Percentiles rank a stretch among this genome's conserved stretches.
phyloP scores from a whole-genome alignment of 2,329 filamentous ascomycete species.

The Cercospora janseana region DNA sequence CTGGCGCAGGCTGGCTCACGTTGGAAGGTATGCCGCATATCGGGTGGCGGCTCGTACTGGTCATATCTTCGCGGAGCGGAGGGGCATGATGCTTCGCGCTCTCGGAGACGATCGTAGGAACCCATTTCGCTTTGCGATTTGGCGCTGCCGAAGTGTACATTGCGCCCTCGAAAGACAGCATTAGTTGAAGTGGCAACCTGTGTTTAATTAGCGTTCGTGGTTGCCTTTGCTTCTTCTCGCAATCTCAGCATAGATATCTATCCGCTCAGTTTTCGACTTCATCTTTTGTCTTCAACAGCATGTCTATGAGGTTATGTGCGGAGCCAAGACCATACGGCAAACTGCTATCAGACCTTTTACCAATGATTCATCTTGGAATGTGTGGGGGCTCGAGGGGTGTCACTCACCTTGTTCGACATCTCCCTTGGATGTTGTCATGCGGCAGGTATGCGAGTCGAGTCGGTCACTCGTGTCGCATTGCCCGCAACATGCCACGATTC shows the following conservation, averaged over 20 bases:
- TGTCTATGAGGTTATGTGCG: slow-evolving; percentile 29
- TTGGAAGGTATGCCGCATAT: slow-evolving; percentile 4
- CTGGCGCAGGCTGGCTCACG: background rate
- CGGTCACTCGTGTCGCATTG: background rate
- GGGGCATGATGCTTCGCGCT: background rate
- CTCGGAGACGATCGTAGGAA: background rate
- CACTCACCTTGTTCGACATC: background rate
- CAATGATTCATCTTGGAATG: slow-evolving; percentile 53
- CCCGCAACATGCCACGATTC: too few species aligned
- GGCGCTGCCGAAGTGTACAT: background rate
- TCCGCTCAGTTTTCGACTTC: slow-evolving; percentile 71
- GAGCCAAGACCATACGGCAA: slow-evolving; percentile 47
- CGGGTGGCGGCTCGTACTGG: background rate
- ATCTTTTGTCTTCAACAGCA: slow-evolving; percentile 25
- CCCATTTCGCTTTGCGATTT: background rate
- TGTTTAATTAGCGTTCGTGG: background rate
- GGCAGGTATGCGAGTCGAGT: background rate
- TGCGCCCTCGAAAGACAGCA: too few species aligned
- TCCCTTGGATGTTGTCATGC: background rate
- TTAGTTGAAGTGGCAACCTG: too few species aligned
- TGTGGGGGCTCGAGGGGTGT: background rate
- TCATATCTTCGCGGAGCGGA: background rate
- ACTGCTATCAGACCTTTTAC: slow-evolving; percentile 63
- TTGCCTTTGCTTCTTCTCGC: background rate
- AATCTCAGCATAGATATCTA: background rate